Base-by-base conservation (phyloP, 805 yeast genomes). In the Hanseniaspora guilliermondii region DNA sequence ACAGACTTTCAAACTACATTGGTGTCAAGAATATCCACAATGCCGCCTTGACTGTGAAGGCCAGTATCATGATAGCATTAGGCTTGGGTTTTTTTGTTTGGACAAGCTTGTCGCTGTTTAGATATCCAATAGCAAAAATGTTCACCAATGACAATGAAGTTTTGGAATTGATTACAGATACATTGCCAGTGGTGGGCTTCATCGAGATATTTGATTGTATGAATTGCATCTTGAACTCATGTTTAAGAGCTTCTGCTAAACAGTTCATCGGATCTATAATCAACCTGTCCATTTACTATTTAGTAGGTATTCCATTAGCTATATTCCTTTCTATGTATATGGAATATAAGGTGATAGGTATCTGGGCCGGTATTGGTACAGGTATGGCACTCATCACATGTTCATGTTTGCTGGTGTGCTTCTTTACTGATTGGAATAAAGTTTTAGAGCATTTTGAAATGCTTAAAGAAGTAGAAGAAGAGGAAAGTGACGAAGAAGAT, bases 201-300 rank as follows among this genome's bases (percentile, higher is more conserved):
- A 78, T 84, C 60, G 94, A 85, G 64, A 63, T 84, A 35, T 75
- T 79, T 54, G 96, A 88, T 63, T 73, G 85, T 1, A 64, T 80
- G 55, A 85, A 84, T 59, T 85, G 87, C 3, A 78, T 85, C 3
- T 76, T 82, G 5, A 93, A 93, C 8, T 89, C 95, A 2, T 74
- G 88, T 40, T 70, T 88, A 55, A 74, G 96, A 59, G 95, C 95
- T 17, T 95, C 86, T 67, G 94, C 96, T 9, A 75, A 85, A 65
- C 95, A 87, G 65, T 74, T 77, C 42, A 73, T 85, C 38, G 96
- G 95, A 0, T 84, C 93, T 12, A 71, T 76, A 52, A 71, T 87
- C 56, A 85, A 83, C 64, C 66, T 87, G 60, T 64, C 77, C 7
- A 76, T 81, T 14, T 88, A 87, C 67, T 87, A 87, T 61, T 60